Evolutionary conservation across 306 rosid species (phyloP).

Genomic region (Inga laurina): DNA sequence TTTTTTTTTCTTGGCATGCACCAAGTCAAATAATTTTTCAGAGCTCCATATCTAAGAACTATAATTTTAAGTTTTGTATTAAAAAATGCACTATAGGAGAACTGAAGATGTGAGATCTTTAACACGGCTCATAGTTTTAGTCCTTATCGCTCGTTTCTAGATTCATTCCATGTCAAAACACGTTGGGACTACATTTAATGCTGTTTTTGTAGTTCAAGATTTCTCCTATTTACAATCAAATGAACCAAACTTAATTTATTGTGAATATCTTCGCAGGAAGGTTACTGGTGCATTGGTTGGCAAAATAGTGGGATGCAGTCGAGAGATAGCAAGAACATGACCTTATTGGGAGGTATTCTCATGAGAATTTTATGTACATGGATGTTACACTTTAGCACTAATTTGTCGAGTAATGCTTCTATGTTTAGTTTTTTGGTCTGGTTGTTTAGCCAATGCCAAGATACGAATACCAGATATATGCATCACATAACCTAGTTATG

Average conservation of each 20-base stretch:
- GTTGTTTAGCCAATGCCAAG: background rate
- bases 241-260: conserved; percentile 24
- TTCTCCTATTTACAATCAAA: conserved; percentile 18
- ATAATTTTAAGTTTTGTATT: background rate
- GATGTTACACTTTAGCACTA: conserved; percentile 13
- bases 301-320: conserved; percentile 94
- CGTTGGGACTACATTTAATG: conserved; percentile 8
- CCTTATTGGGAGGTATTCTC: conserved; percentile 87
- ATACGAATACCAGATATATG: background rate
- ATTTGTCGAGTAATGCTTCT: conserved; percentile 17
- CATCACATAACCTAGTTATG: background rate
- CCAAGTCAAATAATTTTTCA: background rate
- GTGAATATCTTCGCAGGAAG: conserved; percentile 61
- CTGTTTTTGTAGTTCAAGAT: conserved; percentile 13
- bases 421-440: background rate
- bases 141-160: background rate
- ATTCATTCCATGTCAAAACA: conserved; percentile 19
- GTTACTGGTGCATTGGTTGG: conserved; percentile 96
- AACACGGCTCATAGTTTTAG: background rate
- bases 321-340: conserved; percentile 81
- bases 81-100: conserved; percentile 7
- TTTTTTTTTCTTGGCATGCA: conserved; percentile 13
- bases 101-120: background rate
- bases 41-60: background rate
- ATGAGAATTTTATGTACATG: conserved; percentile 20